Evolutionary conservation across 2,329 filamentous ascomycete species (phyloP), one percentile per base, ranked within the genome.

Genomic region (Dothiorella sarmentorum): DNA sequence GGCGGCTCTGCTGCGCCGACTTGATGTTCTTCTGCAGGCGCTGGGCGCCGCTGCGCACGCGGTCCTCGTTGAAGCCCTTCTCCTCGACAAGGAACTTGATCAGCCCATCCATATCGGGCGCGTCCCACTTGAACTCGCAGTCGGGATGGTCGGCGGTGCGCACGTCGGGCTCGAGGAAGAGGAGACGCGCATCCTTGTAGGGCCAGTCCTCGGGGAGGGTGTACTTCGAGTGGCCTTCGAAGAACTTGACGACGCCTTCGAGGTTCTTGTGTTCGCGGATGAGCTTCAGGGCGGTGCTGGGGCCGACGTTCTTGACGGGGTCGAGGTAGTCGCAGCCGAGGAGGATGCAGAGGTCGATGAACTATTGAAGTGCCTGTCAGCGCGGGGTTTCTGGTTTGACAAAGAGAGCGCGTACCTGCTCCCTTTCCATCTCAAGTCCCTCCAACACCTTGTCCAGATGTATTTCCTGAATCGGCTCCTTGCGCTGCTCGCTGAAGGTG

Each of bases 71-170:
- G 80, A 99, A 99, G 0, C 92, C 94, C 77, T 99, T 99, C 70
- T 97, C 94, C 5, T 85, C 85, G 3, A 96, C 94, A 2, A 99
- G 79, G 74, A 90, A 99, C 66, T 94, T 84, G 63, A 99, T 84
- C 0, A 99, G 83, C 0, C 91, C 93, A 2, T 97, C 91, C 1
- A 94, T 80, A 67, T 99, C 92, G 3, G 94, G 94, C 61, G 87
- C 87, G 43, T 97, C 91, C 94, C 95, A 99, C 75, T 96, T 97
- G 80, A 97, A 96, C 71, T 99, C 91, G 74, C 92, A 97, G 11
- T 91, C 85, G 0, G 89, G 85, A 67, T 95, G 84, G 65, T 95
- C 89, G 22, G 93, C 91, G 43, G 83, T 73, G 33, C 88, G 87
- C 24, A 99, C 93, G 66, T 97, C 91, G 0, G 94, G 94, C 66